Percentiles rank a stretch among this genome's conserved stretches.
Conservation (phyloP, 2,329 filamentous ascomycete genomes). For the Verticillium albo-atrum region DNA sequence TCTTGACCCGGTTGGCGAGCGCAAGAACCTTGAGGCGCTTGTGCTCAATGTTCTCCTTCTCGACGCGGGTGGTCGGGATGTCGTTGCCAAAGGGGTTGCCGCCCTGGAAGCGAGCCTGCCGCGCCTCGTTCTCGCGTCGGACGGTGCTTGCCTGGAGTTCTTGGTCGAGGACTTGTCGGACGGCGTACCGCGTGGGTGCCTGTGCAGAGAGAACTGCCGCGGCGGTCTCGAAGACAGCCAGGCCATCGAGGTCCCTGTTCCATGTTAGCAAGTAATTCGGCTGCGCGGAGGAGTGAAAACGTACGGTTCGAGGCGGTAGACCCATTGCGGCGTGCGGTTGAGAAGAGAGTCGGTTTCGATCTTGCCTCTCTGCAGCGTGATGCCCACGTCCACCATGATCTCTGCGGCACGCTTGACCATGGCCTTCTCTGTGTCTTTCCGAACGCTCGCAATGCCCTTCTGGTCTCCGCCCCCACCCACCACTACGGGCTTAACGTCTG, state of each 20-base stretch:
- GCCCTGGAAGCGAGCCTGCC: conserved; percentile 61
- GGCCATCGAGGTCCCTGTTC: conserved; percentile 64
- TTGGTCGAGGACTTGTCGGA: conserved; percentile 88
- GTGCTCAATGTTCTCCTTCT: conserved; percentile 29
- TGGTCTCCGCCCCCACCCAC: conserved; percentile 65
- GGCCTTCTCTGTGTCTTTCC: conserved; percentile 76
- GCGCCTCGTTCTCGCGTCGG: conserved; percentile 59
- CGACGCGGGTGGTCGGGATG: conserved; percentile 21
- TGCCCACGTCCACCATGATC: conserved; percentile 77
- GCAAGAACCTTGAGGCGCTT: conserved; percentile 24
- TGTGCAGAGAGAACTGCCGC: conserved; percentile 51
- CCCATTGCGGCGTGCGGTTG: conserved; percentile 63
- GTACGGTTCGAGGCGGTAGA: conserved; percentile 94
- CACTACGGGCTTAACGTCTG: conserved; percentile 86
- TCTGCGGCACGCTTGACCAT: conserved; percentile 78
- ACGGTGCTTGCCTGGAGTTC: conserved; percentile 74
- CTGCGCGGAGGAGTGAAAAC: conserved; percentile 27
- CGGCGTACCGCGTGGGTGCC: conserved; percentile 80
- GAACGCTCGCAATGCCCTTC: conserved; percentile 72
- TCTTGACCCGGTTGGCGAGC: conserved; percentile 47
- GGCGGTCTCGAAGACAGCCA: conserved; percentile 70
- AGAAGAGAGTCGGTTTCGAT: conserved; percentile 64
- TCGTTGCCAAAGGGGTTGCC: conserved; percentile 19
- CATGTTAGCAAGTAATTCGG: conserved; percentile 3
- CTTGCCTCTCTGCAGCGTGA: conserved; percentile 74